Base-by-base conservation (phyloP, 177 flowering plant genomes). In the Vitis hybrid region DNA sequence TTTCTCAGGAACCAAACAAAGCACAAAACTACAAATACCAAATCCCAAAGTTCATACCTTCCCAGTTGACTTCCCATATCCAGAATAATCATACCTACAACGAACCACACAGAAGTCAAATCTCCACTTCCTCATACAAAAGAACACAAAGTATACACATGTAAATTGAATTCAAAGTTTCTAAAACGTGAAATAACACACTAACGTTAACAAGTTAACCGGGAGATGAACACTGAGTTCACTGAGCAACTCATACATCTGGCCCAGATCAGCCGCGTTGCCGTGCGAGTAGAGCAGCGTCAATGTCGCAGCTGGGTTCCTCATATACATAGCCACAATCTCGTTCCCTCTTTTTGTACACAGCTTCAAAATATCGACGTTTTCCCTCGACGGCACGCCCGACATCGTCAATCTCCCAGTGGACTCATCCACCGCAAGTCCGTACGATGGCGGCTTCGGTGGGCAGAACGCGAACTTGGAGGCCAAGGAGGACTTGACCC, bases 201-300 rank as follows among this genome's bases (percentile, higher is more conserved):
- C 87, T 54, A n/a, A 95, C 99, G 95, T 98, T 83, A 96, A 74
- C 67, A 96, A 73, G 81, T 92, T 93, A 74, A 96, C 93, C 19
- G 90, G 79, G 19, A 95, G 88, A 77, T 91, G 97, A 68, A 79
- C 50, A 73, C 95, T 89, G 74, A 96, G 98, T 72, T 91, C 97
- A 11, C 68, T 32, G 65, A 93, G 90, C 57, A 96, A 79, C 73
- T 91, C 97, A 72, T 79, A 93, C 93, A 96, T 92, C 87, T 96
- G 99, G 8, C 99, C 98, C 60, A 96, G 75, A 91, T 96, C 99
- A 67, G 97, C 92, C 1, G 99, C 99, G 78, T 96, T 96, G 4
- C 98, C 99, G 67, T 96, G 99, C 11, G 99, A 96, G 68, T 93
- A 92, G 35, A 96, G 69, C 58, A 96, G 18, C 18, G 99, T 93